Conservation (phyloP, 73 alveolate species). For the Paramecium octaurelia region DNA sequence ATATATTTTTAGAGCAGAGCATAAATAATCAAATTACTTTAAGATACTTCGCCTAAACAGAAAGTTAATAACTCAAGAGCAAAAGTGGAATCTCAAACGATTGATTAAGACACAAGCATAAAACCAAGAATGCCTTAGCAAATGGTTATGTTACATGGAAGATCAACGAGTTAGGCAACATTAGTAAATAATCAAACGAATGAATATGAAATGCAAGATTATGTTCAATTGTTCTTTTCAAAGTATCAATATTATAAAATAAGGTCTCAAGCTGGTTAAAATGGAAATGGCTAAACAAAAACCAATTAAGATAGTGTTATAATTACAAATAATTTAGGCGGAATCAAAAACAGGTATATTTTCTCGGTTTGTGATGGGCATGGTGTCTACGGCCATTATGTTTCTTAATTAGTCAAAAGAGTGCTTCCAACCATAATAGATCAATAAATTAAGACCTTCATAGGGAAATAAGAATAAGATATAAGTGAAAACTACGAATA, state of each 20-base stretch:
- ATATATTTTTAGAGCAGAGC: neutral
- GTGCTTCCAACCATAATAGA: conserved; percentile 52
- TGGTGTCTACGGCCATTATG: conserved; percentile 84
- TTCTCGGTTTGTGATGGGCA: conserved; percentile 79
- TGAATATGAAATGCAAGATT: conserved; percentile 3
- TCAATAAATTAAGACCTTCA: neutral
- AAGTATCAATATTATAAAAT: neutral
- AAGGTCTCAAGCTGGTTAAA: conserved; percentile 40
- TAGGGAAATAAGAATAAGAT: conserved; percentile 34
- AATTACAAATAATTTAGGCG: neutral
- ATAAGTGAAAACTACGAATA: neutral
- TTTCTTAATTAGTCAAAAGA: conserved; percentile 62
- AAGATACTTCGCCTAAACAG: conserved; percentile 28
- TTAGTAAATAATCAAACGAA: neutral
- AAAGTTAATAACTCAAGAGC: neutral
- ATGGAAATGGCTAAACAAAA: conserved; percentile 45
- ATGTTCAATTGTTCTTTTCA: neutral
- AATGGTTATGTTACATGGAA: conserved; percentile 4
- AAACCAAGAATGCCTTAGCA: neutral
- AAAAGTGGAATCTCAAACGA: neutral
- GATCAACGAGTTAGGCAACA: conserved; percentile 40
- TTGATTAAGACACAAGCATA: neutral
- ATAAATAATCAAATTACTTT: neutral
- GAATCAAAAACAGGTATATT: conserved; percentile 20
- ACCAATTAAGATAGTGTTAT: conserved; percentile 37